Evolutionary conservation across 768 basidiomycete genomes (phyloP), one percentile per base, ranked within the genome.

Genomic region (Leccinum ochraceum): DNA sequence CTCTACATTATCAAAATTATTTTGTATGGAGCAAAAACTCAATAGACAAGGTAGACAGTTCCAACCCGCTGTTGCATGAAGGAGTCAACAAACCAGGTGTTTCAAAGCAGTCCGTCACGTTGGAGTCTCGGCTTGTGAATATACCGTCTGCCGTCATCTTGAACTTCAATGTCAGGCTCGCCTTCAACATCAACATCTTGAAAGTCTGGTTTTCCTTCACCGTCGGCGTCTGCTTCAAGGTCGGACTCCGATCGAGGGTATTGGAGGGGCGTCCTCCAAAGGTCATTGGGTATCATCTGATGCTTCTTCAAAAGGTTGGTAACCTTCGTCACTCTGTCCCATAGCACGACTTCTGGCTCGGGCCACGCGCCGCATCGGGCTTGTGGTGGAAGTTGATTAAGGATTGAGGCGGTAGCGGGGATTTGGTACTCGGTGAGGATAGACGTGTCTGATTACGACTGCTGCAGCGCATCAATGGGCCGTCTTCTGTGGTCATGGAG

Each of bases 261-360:
- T 79, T 13, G 72, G 82, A 11, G 75, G 79, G 5, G 77, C 81
- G 24, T 86, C 83, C 51, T 84, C 87, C n/a, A 82, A 66, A 8
- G 84, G 85, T 1, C 81, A 86, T 56, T 86, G 84, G 0, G 80
- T 84, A 53, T 84, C 83, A 17, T 78, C 78, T 36, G 85, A 80
- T 3, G 75, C 80, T 22, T 73, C 77, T 22, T 73, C 77, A 0
- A 84, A 81, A 13, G 84, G 79, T 4, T 80, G 71, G 46, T 86
- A 83, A 39, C 77, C 79, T 24, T 84, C 82, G 36, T 82, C 86
- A 52, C 80, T 80, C 54, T 82, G 80, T 11, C 73, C 65, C 14
- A 61, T 53, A 20, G 58, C 56, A 52, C 58, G 60, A 62, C 60
- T 71, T 60, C 5, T 76, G 60, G 59, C 73, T 61, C 63, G 73